Evolutionary conservation across 495 filamentous ascomycete genomes (phyloP).

Genomic region (Daldinia concentrica): DNA sequence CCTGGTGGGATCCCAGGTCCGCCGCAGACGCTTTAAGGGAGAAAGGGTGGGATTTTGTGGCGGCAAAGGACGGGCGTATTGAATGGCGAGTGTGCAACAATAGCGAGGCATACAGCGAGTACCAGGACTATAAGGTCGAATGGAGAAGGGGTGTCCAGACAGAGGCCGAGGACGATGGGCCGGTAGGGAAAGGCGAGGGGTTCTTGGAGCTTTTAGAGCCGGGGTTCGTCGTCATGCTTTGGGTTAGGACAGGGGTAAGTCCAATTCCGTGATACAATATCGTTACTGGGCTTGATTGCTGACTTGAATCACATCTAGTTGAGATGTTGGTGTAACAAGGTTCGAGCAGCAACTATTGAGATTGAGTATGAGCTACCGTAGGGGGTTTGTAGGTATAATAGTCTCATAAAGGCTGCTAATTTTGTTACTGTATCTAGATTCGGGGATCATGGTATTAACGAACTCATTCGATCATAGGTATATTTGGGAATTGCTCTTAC

Average conservation of each 20-base stretch:
- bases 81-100: conserved; percentile 32
- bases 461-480: too few relatives aligned
- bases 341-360: conserved; percentile 32
- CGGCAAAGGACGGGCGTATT: conserved; percentile 8
- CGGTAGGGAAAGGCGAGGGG: conserved; percentile 15
- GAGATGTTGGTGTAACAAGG: conserved; percentile 13
- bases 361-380: conserved; percentile 25
- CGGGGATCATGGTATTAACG: not conserved
- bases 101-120: conserved; percentile 1
- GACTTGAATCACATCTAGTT: conserved; percentile 1
- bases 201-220: conserved; percentile 27
- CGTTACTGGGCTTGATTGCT: not conserved
- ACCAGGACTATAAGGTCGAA: conserved; percentile 25
- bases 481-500: too few relatives aligned
- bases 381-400: not conserved
- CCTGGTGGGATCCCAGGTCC: conserved; percentile 3
- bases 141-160: conserved; percentile 19
- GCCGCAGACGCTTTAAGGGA: conserved; percentile 7
- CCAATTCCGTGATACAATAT: not conserved
- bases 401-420: not conserved
- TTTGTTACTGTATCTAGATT: too few relatives aligned
- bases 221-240: conserved; percentile 24
- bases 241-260: conserved; percentile 32
- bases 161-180: conserved; percentile 10
- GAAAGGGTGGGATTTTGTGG: conserved; percentile 33